Base-by-base conservation (phyloP, 139 green algal genomes). In the Coelastrella sp. region DNA sequence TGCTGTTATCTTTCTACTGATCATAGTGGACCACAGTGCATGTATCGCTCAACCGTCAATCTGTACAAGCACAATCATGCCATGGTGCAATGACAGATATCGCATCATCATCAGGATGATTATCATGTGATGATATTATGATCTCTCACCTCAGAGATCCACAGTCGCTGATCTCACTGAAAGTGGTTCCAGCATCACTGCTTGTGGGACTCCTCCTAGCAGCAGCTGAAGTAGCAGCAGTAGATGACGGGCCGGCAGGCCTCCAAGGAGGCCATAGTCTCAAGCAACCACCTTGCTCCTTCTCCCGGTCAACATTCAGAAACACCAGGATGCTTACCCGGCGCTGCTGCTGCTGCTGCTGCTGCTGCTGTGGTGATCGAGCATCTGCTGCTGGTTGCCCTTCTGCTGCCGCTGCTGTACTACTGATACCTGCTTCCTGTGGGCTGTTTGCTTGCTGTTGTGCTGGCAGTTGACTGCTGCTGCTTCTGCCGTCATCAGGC, bases 221-320 rank as follows among this genome's bases (percentile, higher is more conserved):
- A 21, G 67, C 66, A 40, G 81, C 53, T 43, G 53, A 50, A 1
- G 53, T 69, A 43, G 81, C 80, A 43, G 45, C 37, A 17, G 80
- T 43, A 32, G 80, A 64, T 19, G 66, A 27, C 1, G 77, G 60
- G 0, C 77, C 77, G 23, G 63, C 27, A 4, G 51, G 68, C 51
- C 69, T 23, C 81, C 67, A 21, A 3, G 89, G 91, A 48, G 79
- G 84, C 91, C 91, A 94, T 27, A 94, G 60, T 34, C 89, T 80
- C 81, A 94, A 72, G 38, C 77, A 69, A 35, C 91, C 91, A 3
- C 91, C 91, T 57, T 86, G 45, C 23, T 77, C 72, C n/a, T 66
- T 43, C 13, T 76, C 71, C 91, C 91, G 92, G 27, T 83, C 67
- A 3, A 66, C 21, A 68, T 86, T 86, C 25, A 86, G 7, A 41